Base-by-base conservation (phyloP, 1,284 basidiomycete species). In the Boletus semigastroideus region DNA sequence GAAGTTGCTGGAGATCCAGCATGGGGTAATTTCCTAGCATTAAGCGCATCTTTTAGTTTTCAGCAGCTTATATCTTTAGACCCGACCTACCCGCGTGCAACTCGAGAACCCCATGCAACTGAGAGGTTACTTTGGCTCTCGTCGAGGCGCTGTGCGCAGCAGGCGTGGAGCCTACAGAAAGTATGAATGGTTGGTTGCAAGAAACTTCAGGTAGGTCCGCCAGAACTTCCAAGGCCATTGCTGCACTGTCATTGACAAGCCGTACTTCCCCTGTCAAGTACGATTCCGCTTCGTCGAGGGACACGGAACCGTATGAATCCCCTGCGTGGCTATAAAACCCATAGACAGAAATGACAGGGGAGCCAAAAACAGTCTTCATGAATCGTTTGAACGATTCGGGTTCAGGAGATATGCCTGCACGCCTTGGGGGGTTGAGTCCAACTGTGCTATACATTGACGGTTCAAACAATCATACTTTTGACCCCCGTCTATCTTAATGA, bases 311-410 rank as follows among this genome's bases (percentile, higher is more conserved):
- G 62, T 93, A 93, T 1, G 89, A 79, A 61, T 90, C 79, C 33
- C 87, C 87, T 2, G 87, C 86, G 61, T 93, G 92, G 46, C 80
- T 84, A 62, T 94, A 94, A 70, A 94, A 93, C 5, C 92, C 91
- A 66, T 83, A 82, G n/a, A 94, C 72, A 3, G 77, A 78, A 34
- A 91, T 74, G 7, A 69, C 74, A 8, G 78, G 66, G 0, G 87
- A 86, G 3, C 66, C 67, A 31, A 85, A 69, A 6, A 85, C 70
- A 2, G 69, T 64, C 38, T 69, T 69, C 34, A 94, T 65, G 42
- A 94, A 74, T 3, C 72, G 65, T 45, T 76, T 71, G 62, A 94
- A 86, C 13, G 66, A 82, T 6, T 71, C 68, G 1, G 83, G 80
- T 4, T 71, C 65, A 2, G 82, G 79, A 5, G 75, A 71, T 5